phyloP scores from a whole-genome alignment of 164 flowering plant genomes.

The Pachysandra terminalis region DNA sequence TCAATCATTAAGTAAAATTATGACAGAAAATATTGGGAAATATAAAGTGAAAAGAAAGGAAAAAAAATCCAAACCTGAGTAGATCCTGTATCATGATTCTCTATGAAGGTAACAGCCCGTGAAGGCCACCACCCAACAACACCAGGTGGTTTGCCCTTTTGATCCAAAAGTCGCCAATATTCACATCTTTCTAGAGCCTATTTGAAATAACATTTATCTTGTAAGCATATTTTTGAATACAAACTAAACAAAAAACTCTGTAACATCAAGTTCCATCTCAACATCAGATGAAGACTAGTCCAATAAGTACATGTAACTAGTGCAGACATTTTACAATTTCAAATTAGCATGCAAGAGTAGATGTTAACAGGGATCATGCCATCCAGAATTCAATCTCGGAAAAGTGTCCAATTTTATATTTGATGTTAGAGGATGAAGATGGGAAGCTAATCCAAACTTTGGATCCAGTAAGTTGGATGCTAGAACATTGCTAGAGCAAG shows the following conservation, averaged over 20 bases:
- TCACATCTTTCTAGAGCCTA: slow-evolving; percentile 86
- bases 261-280: too few relatives aligned
- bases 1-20: too few relatives aligned
- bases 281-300: too few relatives aligned
- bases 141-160: slow-evolving; percentile 94
- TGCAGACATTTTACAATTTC: background rate
- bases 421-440: background rate
- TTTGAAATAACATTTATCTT: slow-evolving; percentile 1
- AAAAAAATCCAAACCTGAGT: slow-evolving; percentile 94
- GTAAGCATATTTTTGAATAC: slow-evolving; percentile 1
- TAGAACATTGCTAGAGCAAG: background rate
- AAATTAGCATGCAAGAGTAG: background rate
- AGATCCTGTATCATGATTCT: slow-evolving; percentile 99
- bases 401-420: too few relatives aligned
- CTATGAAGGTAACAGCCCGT: slow-evolving; percentile 97
- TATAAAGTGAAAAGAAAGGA: background rate
- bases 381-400: background rate
- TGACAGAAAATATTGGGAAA: background rate
- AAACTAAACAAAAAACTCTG: background rate
- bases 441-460: background rate
- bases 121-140: slow-evolving; percentile 99
- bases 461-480: background rate
- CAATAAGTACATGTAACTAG: too few relatives aligned
- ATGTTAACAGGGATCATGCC: background rate
- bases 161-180: slow-evolving; percentile 93